A percentile compares a stretch with the other conserved stretches of the same genome.
These are phyloP conservation scores for Spathaspora passalidarum DNA, from an alignment of 805 yeast species.

Conservation along the genomic window DNA sequence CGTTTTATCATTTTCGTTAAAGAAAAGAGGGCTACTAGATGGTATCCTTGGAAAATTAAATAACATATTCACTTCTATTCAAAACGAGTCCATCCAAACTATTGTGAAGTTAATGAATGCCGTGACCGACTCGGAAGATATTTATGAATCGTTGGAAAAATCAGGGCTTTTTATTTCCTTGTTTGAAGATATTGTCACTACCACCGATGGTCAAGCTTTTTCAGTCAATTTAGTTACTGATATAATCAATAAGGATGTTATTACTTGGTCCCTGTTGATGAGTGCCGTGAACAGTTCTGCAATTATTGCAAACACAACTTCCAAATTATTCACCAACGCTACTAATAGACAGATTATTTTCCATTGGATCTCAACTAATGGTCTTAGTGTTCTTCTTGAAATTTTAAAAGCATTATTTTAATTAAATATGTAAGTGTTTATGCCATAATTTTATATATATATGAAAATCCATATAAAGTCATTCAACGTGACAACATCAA, in stretches of 20 bases:
- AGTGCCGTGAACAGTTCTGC: slow-evolving; percentile 7
- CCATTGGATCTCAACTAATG: slow-evolving; percentile 8
- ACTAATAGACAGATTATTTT: slow-evolving; percentile 8
- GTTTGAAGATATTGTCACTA: slow-evolving; percentile 9
- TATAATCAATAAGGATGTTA: slow-evolving; percentile 3
- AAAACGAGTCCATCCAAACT: slow-evolving; percentile 5
- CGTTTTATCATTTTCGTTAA: slow-evolving; percentile 4
- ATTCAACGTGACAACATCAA: slow-evolving; percentile 17
- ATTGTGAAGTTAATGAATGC: slow-evolving; percentile 7
- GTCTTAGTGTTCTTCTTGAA: background rate
- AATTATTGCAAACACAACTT: slow-evolving; percentile 4
- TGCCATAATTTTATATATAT: too few species aligned
- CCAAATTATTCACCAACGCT: slow-evolving; percentile 7
- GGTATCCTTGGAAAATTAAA: slow-evolving; percentile 3
- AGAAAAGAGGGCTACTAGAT: slow-evolving; percentile 10
- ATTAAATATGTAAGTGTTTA: too few species aligned
- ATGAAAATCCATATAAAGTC: background rate
- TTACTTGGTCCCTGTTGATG: slow-evolving; percentile 8
- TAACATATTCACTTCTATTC: slow-evolving; percentile 1
- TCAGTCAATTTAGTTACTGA: slow-evolving; percentile 8
- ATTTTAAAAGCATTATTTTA: background rate
- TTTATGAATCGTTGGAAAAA: slow-evolving; percentile 11
- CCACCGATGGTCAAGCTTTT: slow-evolving; percentile 10
- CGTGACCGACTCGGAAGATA: slow-evolving; percentile 7
- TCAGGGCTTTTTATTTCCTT: slow-evolving; percentile 13